phyloP scores from a whole-genome alignment of 2,329 filamentous ascomycete species.

The Fusarium praegraminearum region DNA sequence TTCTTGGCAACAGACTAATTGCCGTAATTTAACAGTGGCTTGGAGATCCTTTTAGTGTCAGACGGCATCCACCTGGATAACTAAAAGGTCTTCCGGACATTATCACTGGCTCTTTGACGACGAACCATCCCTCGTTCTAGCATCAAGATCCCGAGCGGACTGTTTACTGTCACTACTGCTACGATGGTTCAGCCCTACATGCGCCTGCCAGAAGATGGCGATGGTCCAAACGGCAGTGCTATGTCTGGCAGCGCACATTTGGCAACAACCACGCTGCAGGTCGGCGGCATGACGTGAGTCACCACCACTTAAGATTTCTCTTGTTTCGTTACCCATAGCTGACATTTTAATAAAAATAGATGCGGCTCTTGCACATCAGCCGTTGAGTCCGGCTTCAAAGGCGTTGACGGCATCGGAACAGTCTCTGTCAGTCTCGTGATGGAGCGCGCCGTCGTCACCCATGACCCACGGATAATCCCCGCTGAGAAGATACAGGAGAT shows the following conservation, averaged over 20 bases:
- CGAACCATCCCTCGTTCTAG: neutral
- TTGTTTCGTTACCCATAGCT: neutral
- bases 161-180: neutral
- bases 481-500: neutral
- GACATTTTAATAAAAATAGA: fast-evolving
- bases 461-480: neutral
- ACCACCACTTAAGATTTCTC: fast-evolving
- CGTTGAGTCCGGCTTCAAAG: neutral
- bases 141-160: neutral
- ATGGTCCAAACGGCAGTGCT: neutral
- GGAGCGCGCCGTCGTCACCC: neutral
- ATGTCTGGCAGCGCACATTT: neutral
- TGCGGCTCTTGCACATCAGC: neutral
- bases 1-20: neutral
- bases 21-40: neutral
- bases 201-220: neutral
- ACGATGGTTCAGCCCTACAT: neutral
- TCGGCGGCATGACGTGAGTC: neutral
- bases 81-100: neutral
- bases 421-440: neutral
- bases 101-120: neutral
- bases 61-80: neutral
- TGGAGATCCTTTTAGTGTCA: neutral
- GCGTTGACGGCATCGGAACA: neutral
- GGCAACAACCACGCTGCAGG: neutral